Base-by-base conservation (phyloP, 768 basidiomycete species). In the Suillus hirtellus region DNA sequence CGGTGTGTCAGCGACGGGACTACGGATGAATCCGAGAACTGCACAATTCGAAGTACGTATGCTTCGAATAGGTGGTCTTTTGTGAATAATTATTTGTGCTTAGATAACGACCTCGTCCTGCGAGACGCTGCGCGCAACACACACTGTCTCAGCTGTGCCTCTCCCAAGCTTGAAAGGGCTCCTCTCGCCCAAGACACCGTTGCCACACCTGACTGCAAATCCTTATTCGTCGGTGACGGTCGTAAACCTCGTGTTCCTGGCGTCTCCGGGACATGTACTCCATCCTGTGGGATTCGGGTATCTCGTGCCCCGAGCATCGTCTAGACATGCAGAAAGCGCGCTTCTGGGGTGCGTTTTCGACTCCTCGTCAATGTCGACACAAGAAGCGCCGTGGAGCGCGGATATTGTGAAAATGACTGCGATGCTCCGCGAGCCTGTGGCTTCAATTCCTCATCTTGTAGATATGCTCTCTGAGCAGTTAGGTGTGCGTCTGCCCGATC, bases 281-380 rank as follows among this genome's bases (percentile, higher is more conserved):
- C 90, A 94, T 68, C 94, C 95, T 0, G 81, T 82, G 2, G 96
- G 96, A 4, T 99, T 98, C 72, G 96, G 96, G 10, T 98, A 95
- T 78, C 89, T 99, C 70, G 83, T 97, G 60, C 95, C 96, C 0
- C 90, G 95, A 17, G 87, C 90, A 0, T 76, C 75, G 38, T 73
- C 73, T 5, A 88, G 81, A 24, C 90, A 92, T 66, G 69, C 75
- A n/a, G 61, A 65, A 14, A 60, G 64, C 27, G 59, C 68, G 5
- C 82, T 92, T 21, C 82, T 99, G 0, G 96, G 96, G 14, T 88
- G 89, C 37, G 88, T 98, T 12, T 98, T 98, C 76, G 96, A 99
- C 73, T 92, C 92, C 0, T 89, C 86, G 59, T 83, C 90, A 9
- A 80, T 95, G 46, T 79, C 84, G 1, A 81, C 76, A 6, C 89